Evolutionary conservation across 441 rosid species (phyloP).

Genomic region (Adansonia gregorii): DNA sequence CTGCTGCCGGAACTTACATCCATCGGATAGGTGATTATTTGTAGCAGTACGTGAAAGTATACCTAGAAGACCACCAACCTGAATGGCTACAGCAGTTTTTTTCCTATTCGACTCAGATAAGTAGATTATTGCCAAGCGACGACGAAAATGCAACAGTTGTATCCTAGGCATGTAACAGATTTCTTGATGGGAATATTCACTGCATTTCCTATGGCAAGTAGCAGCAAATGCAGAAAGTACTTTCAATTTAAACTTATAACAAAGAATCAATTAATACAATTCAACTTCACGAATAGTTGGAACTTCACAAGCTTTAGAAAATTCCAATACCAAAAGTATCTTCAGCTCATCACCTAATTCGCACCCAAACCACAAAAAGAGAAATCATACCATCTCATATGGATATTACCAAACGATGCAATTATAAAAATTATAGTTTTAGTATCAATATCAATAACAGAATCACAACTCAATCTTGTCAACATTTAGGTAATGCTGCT

Average conservation of each 20-base stretch:
- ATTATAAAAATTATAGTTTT: background rate
- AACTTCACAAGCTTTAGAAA: background rate
- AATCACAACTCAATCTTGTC: background rate
- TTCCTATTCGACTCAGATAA: background rate
- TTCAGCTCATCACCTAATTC: background rate
- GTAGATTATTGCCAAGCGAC: background rate
- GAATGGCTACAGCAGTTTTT: background rate
- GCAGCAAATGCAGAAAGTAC: slow-evolving; percentile 8
- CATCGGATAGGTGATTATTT: background rate
- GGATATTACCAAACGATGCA: background rate
- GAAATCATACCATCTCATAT: background rate
- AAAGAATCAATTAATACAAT: background rate
- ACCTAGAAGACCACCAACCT: background rate
- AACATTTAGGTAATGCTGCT: background rate
- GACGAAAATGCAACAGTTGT: background rate
- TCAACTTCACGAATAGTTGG: background rate
- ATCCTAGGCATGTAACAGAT: background rate
- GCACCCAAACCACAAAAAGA: background rate
- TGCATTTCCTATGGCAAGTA: background rate
- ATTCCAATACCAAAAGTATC: background rate
- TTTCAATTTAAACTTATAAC: background rate
- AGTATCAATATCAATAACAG: background rate
- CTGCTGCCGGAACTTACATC: background rate
- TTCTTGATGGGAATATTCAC: background rate
- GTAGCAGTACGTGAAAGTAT: background rate